Percentiles rank a stretch among this genome's conserved stretches.
phyloP scores from a whole-genome alignment of 2,329 filamentous ascomycete species.

The Aureobasidium vineae region DNA sequence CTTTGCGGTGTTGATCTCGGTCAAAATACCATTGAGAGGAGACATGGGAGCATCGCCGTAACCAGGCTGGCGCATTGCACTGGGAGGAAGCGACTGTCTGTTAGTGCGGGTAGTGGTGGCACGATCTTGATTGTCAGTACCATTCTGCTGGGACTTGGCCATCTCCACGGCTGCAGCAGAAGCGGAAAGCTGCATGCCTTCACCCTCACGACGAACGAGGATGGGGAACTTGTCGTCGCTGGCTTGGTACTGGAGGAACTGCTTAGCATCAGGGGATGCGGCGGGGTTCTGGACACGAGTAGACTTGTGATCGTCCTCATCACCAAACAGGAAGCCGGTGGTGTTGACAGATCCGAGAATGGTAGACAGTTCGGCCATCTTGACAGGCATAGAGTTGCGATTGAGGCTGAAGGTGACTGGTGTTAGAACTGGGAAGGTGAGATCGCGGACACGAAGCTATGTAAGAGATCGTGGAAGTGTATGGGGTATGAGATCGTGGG shows the following conservation, averaged over 20 bases:
- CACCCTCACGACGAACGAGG: conserved; percentile 64
- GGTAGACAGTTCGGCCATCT: conserved; percentile 46
- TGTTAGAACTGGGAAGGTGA: conserved; percentile 1
- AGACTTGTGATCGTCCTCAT: conserved; percentile 59
- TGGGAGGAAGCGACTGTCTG: conserved; percentile 40
- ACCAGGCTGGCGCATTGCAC: conserved; percentile 38
- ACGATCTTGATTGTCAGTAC: conserved; percentile 41
- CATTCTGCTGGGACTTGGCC: conserved; percentile 46
- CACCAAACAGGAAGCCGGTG: conserved; percentile 78
- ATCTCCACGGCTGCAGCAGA: conserved; percentile 80
- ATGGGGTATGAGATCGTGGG: neutral
- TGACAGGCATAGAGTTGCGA: conserved; percentile 89
- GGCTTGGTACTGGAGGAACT: conserved; percentile 67
- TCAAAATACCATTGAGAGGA: conserved; percentile 42
- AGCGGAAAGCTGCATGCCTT: conserved; percentile 67
- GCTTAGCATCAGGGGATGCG: conserved; percentile 64
- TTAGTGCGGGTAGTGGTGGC: conserved; percentile 50
- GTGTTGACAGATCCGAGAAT: conserved; percentile 80
- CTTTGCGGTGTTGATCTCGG: conserved; percentile 43
- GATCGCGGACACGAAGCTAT: conserved; percentile 3
- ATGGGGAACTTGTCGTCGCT: conserved; percentile 86
- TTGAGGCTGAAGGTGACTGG: conserved; percentile 60
- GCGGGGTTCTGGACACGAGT: conserved; percentile 40
- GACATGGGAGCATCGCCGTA: conserved; percentile 39
- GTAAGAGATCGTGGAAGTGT: conserved; percentile 10